A percentile compares a stretch with the other conserved stretches of the same genome.
Conservation (phyloP, 306 rosid genomes). For the Rosa multiflora region DNA sequence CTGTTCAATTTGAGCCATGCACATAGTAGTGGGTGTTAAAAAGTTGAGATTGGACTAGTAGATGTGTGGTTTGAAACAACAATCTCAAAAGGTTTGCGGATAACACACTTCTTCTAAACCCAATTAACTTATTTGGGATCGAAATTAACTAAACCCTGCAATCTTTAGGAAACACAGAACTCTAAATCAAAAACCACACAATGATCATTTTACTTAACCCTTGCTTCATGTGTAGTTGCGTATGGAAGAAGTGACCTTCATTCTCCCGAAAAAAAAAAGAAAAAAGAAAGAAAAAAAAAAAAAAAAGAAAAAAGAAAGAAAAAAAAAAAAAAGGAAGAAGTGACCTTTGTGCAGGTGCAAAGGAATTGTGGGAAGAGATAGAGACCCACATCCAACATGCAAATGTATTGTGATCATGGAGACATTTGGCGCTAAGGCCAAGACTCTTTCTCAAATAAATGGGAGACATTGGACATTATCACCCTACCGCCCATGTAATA, state of each 20-base stretch:
- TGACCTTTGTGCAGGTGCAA: constrained; percentile 5
- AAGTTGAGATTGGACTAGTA: not conserved
- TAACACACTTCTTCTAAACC: not conserved
- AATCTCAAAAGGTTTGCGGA: not conserved
- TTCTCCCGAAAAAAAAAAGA: no score
- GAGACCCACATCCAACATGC: constrained; percentile 32
- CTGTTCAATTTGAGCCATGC: not conserved
- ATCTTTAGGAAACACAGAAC: not conserved
- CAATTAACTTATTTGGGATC: not conserved
- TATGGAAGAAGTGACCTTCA: not conserved
- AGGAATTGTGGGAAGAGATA: not conserved
- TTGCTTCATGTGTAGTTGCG: not conserved
- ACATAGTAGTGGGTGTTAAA: not conserved
- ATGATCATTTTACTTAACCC: not conserved
- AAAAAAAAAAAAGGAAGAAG: constrained; percentile 3
- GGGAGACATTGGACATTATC: constrained; percentile 47
- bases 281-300: no score
- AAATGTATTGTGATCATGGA: constrained; percentile 32
- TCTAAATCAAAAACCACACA: not conserved
- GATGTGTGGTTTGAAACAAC: not conserved
- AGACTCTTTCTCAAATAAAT: constrained; percentile 30
- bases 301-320: no score
- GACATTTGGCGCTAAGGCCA: constrained; percentile 41
- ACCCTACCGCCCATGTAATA: constrained; percentile 25
- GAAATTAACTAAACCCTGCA: not conserved